Conservation (phyloP, 345 rosid genomes). For the Populus davidiana region DNA sequence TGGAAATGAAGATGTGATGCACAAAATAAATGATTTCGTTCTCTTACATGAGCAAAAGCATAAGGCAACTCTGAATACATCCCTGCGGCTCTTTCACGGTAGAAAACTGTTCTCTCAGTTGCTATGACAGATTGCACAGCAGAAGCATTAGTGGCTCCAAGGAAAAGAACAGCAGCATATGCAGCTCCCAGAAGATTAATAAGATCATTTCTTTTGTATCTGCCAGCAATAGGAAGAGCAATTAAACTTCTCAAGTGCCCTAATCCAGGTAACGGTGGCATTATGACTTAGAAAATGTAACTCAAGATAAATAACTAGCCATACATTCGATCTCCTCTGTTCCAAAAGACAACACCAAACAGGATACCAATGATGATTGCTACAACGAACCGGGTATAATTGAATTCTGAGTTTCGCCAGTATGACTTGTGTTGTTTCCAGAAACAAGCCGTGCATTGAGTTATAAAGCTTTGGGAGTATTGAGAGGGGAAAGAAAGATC, state of each 20-base stretch:
- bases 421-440: constrained; percentile 51
- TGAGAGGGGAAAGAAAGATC: constrained; percentile 42
- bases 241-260: not conserved
- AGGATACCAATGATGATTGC: constrained; percentile 28
- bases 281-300: no score
- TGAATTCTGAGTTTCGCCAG: constrained; percentile 44
- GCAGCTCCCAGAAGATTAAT: constrained; percentile 40
- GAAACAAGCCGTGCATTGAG: constrained; percentile 42
- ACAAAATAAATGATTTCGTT: not conserved
- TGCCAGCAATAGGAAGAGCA: not conserved
- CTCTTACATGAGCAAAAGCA: constrained; percentile 41
- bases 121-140: constrained; percentile 41
- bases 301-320: not conserved
- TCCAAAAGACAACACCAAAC: constrained; percentile 42
- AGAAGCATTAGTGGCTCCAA: constrained; percentile 40
- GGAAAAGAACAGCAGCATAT: constrained; percentile 40
- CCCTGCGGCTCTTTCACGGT: constrained; percentile 47
- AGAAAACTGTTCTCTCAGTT: constrained; percentile 44
- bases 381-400: constrained; percentile 32
- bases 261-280: no score
- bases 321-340: constrained; percentile 33
- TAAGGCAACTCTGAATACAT: constrained; percentile 48
- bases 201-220: constrained; percentile 28
- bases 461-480: constrained; percentile 33
- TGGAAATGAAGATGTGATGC: no score